A percentile compares a stretch with the other conserved stretches of the same genome.
These are phyloP conservation scores for Proliferodiscus dingleyae DNA, from an alignment of 2,329 filamentous ascomycete genomes.

Conservation along the genomic window DNA sequence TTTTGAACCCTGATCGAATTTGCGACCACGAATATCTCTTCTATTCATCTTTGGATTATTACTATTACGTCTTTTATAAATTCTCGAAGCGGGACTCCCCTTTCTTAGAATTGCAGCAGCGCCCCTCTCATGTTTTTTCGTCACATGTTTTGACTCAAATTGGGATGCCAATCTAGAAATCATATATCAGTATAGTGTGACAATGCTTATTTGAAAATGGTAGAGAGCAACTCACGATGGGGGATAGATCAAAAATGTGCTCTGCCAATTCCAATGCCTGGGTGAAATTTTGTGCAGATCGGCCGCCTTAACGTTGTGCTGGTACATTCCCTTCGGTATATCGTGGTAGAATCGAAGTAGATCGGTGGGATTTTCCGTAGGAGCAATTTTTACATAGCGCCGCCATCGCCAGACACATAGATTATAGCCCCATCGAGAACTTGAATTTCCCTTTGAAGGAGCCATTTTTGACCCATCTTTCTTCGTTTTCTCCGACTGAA, in stretches of 20 bases:
- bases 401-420: background rate
- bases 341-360: background rate
- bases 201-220: background rate
- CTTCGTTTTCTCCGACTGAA: too few species aligned
- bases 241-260: too few species aligned
- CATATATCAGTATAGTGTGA: background rate
- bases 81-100: background rate
- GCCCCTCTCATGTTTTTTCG: background rate
- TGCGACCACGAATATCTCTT: too few species aligned
- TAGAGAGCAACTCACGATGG: too few species aligned
- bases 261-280: background rate
- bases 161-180: background rate
- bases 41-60: too few species aligned
- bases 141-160: background rate
- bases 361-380: background rate
- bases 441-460: too few species aligned
- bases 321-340: background rate
- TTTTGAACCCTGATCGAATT: too few species aligned
- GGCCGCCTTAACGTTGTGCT: background rate
- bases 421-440: too few species aligned
- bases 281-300: background rate
- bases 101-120: background rate
- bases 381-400: background rate
- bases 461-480: too few species aligned
- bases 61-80: background rate